These are phyloP conservation scores for Geranium brycei DNA, from an alignment of 345 rosid genomes.

Conservation along the genomic window DNA sequence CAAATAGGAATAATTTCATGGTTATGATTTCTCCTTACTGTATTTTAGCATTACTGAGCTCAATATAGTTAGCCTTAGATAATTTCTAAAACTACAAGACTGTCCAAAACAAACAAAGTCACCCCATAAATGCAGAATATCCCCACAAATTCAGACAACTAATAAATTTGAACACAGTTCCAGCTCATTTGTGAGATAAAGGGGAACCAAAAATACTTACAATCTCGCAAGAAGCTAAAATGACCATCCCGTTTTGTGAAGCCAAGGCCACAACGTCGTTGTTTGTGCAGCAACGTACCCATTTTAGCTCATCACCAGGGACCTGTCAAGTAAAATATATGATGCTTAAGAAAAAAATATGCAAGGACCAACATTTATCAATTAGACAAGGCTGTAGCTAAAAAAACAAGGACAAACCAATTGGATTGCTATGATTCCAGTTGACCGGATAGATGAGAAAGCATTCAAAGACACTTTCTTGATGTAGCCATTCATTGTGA, in stretches of 20 bases:
- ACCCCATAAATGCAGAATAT: too few relatives aligned
- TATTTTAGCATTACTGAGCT: too few relatives aligned
- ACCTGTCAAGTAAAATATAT: slow-evolving; percentile 33
- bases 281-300: slow-evolving; percentile 85
- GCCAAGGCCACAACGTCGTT: slow-evolving; percentile 95
- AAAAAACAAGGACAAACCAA: slow-evolving; percentile 40
- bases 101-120: too few relatives aligned
- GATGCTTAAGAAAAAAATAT: not conserved
- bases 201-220: slow-evolving; percentile 26
- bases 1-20: too few relatives aligned
- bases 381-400: not conserved
- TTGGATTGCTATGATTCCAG: slow-evolving; percentile 93
- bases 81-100: too few relatives aligned
- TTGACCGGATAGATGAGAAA: slow-evolving; percentile 83
- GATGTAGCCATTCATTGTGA: slow-evolving; percentile 87
- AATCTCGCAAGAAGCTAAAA: slow-evolving; percentile 60
- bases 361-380: not conserved
- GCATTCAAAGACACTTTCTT: slow-evolving; percentile 72
- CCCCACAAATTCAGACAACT: too few relatives aligned
- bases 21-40: too few relatives aligned
- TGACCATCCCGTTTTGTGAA: slow-evolving; percentile 88
- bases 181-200: too few relatives aligned
- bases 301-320: slow-evolving; percentile 85
- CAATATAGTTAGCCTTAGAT: too few relatives aligned
- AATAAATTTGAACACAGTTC: too few relatives aligned